phyloP scores from a whole-genome alignment of 129 eudicot genomes.

The Heracleum sosnowskyi region DNA sequence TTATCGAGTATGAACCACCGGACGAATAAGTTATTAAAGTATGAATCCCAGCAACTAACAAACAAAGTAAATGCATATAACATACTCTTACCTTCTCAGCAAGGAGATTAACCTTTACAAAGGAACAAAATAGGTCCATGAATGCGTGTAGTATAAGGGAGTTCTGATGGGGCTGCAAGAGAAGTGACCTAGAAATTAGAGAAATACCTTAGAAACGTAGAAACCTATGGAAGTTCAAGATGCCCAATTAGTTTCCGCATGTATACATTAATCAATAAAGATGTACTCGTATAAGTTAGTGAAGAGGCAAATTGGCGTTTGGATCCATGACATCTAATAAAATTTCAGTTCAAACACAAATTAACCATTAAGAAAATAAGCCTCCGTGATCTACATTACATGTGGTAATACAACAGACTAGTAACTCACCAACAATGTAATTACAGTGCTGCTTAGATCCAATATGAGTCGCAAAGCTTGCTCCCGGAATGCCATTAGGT shows the following conservation, averaged over 20 bases:
- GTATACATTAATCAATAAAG: not conserved
- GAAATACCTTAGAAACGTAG: conserved; percentile 8
- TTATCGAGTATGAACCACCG: not conserved
- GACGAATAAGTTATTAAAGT: conserved; percentile 1
- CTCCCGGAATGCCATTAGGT: conserved; percentile 96
- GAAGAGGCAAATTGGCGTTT: not conserved
- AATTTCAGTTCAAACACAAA: not conserved
- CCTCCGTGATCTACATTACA: not conserved
- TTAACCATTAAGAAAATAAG: not conserved
- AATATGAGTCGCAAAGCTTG: conserved; percentile 89
- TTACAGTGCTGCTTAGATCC: conserved; percentile 98
- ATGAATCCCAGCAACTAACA: not conserved
- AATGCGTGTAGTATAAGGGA: conserved; percentile 91
- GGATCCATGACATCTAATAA: not conserved
- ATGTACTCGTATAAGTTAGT: not conserved
- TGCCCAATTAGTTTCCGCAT: not conserved
- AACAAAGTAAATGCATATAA: conserved; percentile 12
- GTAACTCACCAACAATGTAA: conserved; percentile 85
- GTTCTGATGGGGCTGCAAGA: conserved; percentile 95
- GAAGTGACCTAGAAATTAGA: conserved; percentile 25
- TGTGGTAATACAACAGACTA: conserved; percentile 5
- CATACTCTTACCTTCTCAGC: conserved; percentile 76
- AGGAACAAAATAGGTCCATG: conserved; percentile 95
- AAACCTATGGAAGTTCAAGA: not conserved
- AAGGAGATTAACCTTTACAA: conserved; percentile 92